phyloP scores from a whole-genome alignment of 2,329 filamentous ascomycete species.

The Aspergillus novoparasiticus region DNA sequence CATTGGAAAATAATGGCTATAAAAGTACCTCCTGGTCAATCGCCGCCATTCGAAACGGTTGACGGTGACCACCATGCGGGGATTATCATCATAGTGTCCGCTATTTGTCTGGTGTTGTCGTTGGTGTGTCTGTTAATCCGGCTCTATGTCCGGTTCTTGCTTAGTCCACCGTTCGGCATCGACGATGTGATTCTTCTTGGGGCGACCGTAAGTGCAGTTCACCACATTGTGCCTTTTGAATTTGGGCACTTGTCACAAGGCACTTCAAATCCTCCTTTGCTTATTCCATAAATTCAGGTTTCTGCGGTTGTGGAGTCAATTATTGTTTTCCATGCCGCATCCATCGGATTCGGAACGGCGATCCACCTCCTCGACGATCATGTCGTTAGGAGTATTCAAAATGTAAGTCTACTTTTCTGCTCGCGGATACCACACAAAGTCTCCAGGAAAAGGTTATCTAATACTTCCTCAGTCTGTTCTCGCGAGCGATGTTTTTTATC shows the following conservation, averaged over 20 bases:
- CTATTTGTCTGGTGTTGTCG: conserved; percentile 30
- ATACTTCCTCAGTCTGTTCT: conserved; percentile 24
- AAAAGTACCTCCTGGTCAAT: conserved; percentile 18
- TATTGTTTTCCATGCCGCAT: conserved; percentile 22
- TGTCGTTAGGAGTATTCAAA: conserved; percentile 11
- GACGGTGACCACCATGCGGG: conserved; percentile 33
- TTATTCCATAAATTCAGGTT: conserved; percentile 11
- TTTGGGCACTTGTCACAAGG: background rate
- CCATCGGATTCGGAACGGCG: conserved; percentile 25
- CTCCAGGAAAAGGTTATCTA: background rate
- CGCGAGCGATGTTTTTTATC: conserved; percentile 38
- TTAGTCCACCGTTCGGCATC: conserved; percentile 20
- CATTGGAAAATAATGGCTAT: conserved; percentile 10
- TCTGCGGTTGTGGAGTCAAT: conserved; percentile 22
- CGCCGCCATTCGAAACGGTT: conserved; percentile 27
- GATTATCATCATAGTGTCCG: conserved; percentile 32
- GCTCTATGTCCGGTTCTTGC: conserved; percentile 23
- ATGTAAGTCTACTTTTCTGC: conserved; percentile 4
- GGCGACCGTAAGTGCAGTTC: conserved; percentile 19
- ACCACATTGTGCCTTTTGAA: background rate
- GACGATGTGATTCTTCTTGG: conserved; percentile 25
- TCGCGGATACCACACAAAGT: background rate
- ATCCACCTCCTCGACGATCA: conserved; percentile 16
- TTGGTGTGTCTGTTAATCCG: conserved; percentile 30
- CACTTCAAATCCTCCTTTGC: background rate